Conservation (phyloP, 1,139 yeast genomes). For the Magnusiomyces fungicola region DNA sequence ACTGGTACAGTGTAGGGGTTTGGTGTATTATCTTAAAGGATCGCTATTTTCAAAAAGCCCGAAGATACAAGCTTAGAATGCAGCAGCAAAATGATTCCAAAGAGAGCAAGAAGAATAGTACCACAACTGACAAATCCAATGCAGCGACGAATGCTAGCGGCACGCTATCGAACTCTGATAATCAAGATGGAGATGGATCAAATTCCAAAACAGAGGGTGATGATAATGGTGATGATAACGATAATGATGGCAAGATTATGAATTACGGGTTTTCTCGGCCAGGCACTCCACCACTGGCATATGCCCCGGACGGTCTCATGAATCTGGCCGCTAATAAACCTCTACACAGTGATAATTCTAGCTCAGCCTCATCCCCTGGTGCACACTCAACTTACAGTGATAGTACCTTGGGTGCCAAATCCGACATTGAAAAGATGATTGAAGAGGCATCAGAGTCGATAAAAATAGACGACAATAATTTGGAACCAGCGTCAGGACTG, state of each 20-base stretch:
- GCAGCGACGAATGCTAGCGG: too few relatives aligned
- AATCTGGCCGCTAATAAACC: constrained; percentile 14
- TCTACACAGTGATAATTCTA: constrained; percentile 4
- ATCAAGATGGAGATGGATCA: background rate
- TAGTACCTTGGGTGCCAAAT: too few relatives aligned
- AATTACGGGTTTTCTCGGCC: constrained; percentile 23
- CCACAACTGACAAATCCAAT: too few relatives aligned
- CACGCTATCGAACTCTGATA: background rate
- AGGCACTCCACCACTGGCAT: constrained; percentile 23
- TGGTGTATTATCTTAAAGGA: constrained; percentile 34
- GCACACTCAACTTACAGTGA: too few relatives aligned
- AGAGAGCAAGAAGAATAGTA: background rate
- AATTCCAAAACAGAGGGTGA: background rate
- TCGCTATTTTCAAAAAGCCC: constrained; percentile 23
- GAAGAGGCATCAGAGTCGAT: too few relatives aligned
- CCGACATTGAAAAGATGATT: too few relatives aligned
- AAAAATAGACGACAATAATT: too few relatives aligned
- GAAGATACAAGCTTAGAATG: constrained; percentile 12
- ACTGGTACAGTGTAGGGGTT: constrained; percentile 32
- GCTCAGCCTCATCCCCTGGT: background rate
- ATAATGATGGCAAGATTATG: background rate
- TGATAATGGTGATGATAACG: background rate
- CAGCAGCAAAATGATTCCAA: constrained; percentile 8
- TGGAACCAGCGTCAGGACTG: too few relatives aligned
- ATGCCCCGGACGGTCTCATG: constrained; percentile 24